These are phyloP conservation scores for Diplodia scrobiculata DNA, from an alignment of 2,329 filamentous ascomycete species.

Conservation along the genomic window DNA sequence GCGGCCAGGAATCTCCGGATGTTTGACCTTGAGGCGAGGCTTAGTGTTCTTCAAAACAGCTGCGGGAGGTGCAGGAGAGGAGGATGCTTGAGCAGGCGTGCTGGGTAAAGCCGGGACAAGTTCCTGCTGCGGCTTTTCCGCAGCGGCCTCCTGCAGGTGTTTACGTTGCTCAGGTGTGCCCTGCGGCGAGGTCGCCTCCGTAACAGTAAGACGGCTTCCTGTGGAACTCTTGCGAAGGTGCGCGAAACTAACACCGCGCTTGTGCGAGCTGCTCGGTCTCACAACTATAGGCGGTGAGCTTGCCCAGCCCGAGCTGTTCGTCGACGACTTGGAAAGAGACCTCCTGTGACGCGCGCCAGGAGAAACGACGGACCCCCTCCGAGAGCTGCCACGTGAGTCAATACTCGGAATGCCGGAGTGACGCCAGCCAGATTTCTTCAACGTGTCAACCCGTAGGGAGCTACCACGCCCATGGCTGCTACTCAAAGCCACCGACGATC, in stretches of 20 bases:
- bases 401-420: slow-evolving; percentile 40
- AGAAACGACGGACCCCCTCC: slow-evolving; percentile 36
- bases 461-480: slow-evolving; percentile 45
- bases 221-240: slow-evolving; percentile 55
- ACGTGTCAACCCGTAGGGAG: slow-evolving; percentile 48
- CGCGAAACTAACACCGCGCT: slow-evolving; percentile 65
- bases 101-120: slow-evolving; percentile 14
- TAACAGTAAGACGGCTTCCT: slow-evolving; percentile 43
- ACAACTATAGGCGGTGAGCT: slow-evolving; percentile 52
- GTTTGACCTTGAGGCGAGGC: slow-evolving; percentile 22
- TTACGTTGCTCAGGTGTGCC: slow-evolving; percentile 40
- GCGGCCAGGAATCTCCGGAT: slow-evolving; percentile 48
- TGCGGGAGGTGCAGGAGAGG: neutral
- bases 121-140: slow-evolving; percentile 39
- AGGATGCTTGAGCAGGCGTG: slow-evolving; percentile 19
- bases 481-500: slow-evolving; percentile 7
- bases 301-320: slow-evolving; percentile 52
- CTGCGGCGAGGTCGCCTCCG: slow-evolving; percentile 35
- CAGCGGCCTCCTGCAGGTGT: slow-evolving; percentile 34
- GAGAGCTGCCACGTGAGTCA: slow-evolving; percentile 36
- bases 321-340: slow-evolving; percentile 44
- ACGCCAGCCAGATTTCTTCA: slow-evolving; percentile 40
- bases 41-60: slow-evolving; percentile 17
- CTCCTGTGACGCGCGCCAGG: slow-evolving; percentile 30
- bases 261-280: slow-evolving; percentile 57